Conservation (phyloP, 768 basidiomycete genomes). For the Suillus subaureus region DNA sequence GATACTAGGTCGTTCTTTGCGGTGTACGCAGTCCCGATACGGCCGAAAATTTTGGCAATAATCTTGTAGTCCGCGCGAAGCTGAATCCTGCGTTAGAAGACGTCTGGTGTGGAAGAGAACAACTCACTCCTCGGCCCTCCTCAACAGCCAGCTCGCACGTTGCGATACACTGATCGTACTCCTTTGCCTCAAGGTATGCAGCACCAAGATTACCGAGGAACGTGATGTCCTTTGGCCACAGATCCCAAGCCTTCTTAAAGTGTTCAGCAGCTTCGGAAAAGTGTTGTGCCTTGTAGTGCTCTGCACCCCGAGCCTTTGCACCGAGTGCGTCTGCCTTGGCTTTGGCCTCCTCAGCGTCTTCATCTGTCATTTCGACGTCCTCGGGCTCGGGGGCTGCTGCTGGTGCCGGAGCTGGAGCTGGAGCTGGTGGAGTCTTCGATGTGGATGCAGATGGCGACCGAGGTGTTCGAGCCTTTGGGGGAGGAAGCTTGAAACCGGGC, state of each 20-base stretch:
- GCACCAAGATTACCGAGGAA: slow-evolving; percentile 92
- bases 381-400: slow-evolving; percentile 36
- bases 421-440: slow-evolving; percentile 42
- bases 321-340: slow-evolving; percentile 79
- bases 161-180: slow-evolving; percentile 90
- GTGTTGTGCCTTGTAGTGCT: slow-evolving; percentile 84
- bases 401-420: slow-evolving; percentile 31
- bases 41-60: slow-evolving; percentile 91
- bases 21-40: slow-evolving; percentile 82
- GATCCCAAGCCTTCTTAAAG: slow-evolving; percentile 90
- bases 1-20: slow-evolving; percentile 74
- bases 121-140: slow-evolving; percentile 77
- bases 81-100: slow-evolving; percentile 35
- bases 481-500: slow-evolving; percentile 46
- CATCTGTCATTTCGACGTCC: slow-evolving; percentile 68
- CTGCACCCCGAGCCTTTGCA: slow-evolving; percentile 76
- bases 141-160: slow-evolving; percentile 96
- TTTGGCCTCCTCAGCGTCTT: slow-evolving; percentile 68
- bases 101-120: not conserved
- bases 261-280: slow-evolving; percentile 75
- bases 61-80: slow-evolving; percentile 93
- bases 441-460: slow-evolving; percentile 42
- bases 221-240: slow-evolving; percentile 90
- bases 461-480: slow-evolving; percentile 30
- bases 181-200: slow-evolving; percentile 90